phyloP scores from a whole-genome alignment of 2,329 filamentous ascomycete genomes.

The Fusarium illudens region DNA sequence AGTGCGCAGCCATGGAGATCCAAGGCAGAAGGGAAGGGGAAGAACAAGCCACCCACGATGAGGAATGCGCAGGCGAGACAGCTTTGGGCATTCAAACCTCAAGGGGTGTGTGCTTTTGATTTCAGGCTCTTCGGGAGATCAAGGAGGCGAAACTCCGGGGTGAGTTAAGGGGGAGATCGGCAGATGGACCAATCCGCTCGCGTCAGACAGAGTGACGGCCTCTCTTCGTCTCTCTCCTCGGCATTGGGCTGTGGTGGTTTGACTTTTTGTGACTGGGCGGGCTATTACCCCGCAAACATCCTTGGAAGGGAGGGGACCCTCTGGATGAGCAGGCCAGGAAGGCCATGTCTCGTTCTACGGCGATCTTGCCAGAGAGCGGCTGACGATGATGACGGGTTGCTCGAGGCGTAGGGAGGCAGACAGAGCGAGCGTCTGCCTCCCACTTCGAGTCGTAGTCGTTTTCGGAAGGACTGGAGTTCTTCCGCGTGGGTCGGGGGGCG shows the following conservation, averaged over 20 bases:
- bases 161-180: conserved; percentile 15
- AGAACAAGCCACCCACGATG: background rate
- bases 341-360: background rate
- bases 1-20: conserved; percentile 1
- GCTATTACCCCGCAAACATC: conserved; percentile 27
- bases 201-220: background rate
- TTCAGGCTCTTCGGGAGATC: background rate
- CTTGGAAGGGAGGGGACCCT: conserved; percentile 13
- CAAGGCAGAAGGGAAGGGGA: background rate
- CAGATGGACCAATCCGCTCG: background rate
- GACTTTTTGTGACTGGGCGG: conserved; percentile 1
- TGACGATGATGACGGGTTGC: conserved; percentile 7
- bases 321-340: conserved; percentile 4
- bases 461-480: conserved; percentile 12
- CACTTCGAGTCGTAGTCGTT: background rate
- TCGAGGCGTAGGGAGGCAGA: background rate
- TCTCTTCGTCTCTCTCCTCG: background rate
- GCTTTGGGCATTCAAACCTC: background rate
- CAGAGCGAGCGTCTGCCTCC: background rate
- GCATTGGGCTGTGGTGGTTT: conserved; percentile 9
- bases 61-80: background rate
- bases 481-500: conserved; percentile 1
- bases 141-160: conserved; percentile 23
- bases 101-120: background rate
- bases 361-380: conserved; percentile 27